These are phyloP conservation scores for Tubosaeta sp. DNA, from an alignment of 768 basidiomycete species.

Conservation along the genomic window DNA sequence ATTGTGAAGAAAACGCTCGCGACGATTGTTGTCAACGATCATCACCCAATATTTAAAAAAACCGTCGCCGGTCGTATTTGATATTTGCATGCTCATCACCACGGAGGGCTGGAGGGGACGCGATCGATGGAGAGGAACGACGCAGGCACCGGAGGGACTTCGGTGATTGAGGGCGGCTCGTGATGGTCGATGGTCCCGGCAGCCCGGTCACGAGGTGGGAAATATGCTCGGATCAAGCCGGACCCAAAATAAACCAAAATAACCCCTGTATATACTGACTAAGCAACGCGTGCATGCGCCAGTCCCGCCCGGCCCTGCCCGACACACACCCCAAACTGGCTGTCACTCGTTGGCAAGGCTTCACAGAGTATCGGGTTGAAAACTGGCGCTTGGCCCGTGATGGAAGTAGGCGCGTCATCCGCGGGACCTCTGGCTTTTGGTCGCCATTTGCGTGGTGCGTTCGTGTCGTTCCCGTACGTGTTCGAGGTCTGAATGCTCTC, in stretches of 20 bases:
- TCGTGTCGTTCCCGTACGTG: neutral
- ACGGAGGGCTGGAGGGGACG: too few relatives aligned
- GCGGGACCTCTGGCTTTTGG: constrained; percentile 20
- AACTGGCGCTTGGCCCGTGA: constrained; percentile 45
- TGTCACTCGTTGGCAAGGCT: constrained; percentile 43
- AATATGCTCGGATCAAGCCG: too few relatives aligned
- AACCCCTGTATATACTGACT: too few relatives aligned
- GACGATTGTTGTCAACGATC: constrained; percentile 24
- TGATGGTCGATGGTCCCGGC: too few relatives aligned
- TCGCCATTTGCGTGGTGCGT: neutral
- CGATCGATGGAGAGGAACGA: too few relatives aligned
- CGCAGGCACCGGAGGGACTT: too few relatives aligned
- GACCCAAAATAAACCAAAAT: too few relatives aligned
- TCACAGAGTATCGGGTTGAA: constrained; percentile 58
- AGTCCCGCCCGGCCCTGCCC: too few relatives aligned
- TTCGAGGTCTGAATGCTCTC: neutral
- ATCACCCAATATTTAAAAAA: constrained; percentile 26
- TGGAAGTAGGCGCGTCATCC: constrained; percentile 34
- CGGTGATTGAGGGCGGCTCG: too few relatives aligned
- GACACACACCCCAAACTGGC: constrained; percentile 49
- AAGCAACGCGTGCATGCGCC: too few relatives aligned
- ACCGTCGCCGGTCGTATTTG: constrained; percentile 29
- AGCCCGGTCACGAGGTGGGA: too few relatives aligned
- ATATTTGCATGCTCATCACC: constrained; percentile 33
- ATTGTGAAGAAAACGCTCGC: constrained; percentile 34